These are phyloP conservation scores for Boletus vermiculosoides DNA, from an alignment of 768 basidiomycete genomes.

Conservation along the genomic window DNA sequence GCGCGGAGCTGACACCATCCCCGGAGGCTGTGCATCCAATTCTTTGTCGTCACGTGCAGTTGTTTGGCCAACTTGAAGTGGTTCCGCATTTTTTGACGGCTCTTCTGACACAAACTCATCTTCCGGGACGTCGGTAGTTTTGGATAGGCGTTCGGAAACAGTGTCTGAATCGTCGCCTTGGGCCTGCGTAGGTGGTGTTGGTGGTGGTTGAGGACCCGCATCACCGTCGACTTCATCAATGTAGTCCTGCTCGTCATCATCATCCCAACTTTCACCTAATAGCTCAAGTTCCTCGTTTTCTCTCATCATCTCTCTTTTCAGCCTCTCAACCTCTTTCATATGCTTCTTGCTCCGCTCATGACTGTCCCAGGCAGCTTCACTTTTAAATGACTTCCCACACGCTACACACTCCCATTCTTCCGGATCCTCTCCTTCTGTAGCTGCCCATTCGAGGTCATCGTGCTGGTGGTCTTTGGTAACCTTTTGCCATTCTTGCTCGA, in stretches of 20 bases:
- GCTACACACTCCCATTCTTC: constrained; percentile 97
- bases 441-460: constrained; percentile 71
- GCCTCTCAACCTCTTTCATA: constrained; percentile 75
- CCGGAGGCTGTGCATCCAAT: not conserved
- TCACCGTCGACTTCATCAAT: constrained; percentile 13
- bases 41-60: not conserved
- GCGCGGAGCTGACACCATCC: constrained; percentile 6
- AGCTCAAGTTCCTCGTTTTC: constrained; percentile 67
- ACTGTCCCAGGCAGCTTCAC: constrained; percentile 93
- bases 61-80: constrained; percentile 4
- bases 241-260: constrained; percentile 19
- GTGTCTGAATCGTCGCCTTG: constrained; percentile 3
- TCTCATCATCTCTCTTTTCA: constrained; percentile 73
- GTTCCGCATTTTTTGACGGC: constrained; percentile 5
- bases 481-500: constrained; percentile 92
- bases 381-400: constrained; percentile 84
- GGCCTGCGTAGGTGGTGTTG: constrained; percentile 10
- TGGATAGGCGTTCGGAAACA: not conserved
- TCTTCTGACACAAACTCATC: constrained; percentile 9
- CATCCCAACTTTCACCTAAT: constrained; percentile 39
- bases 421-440: constrained; percentile 63
- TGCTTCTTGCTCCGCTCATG: constrained; percentile 97
- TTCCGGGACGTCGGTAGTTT: constrained; percentile 1
- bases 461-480: constrained; percentile 37
- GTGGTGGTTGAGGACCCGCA: constrained; percentile 11